A percentile compares a stretch with the other conserved stretches of the same genome.
These are phyloP conservation scores for Mrakia blollopis DNA, from an alignment of 768 basidiomycete genomes.

Conservation along the genomic window DNA sequence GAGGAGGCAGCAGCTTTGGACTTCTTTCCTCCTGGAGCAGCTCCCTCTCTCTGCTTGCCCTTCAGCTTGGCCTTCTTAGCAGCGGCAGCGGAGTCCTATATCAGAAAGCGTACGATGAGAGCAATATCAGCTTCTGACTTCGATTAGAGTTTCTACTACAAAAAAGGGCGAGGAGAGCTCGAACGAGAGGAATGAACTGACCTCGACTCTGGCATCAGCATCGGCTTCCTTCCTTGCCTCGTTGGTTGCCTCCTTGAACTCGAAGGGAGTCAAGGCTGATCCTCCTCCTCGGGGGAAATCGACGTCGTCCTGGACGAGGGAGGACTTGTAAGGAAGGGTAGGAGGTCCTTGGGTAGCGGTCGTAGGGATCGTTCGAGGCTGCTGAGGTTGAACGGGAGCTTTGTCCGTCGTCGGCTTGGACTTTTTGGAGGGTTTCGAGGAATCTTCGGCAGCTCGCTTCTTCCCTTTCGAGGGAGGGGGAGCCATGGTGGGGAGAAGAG, in stretches of 20 bases:
- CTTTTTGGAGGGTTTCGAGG: slow-evolving; percentile 21
- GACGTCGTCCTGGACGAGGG: slow-evolving; percentile 56
- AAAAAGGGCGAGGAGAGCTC: not conserved
- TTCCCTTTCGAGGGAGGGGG: slow-evolving; percentile 17
- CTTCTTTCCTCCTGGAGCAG: slow-evolving; percentile 42
- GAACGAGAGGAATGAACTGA: slow-evolving; percentile 36
- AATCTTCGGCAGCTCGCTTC: slow-evolving; percentile 27
- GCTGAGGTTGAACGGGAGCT: not conserved
- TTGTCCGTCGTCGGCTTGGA: slow-evolving; percentile 11
- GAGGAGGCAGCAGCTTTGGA: slow-evolving; percentile 39
- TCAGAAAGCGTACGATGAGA: not conserved
- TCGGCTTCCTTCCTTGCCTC: slow-evolving; percentile 83
- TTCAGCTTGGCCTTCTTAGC: slow-evolving; percentile 26
- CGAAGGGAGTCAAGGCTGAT: slow-evolving; percentile 76
- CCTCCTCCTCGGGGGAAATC: slow-evolving; percentile 97
- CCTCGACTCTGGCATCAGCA: slow-evolving; percentile 65
- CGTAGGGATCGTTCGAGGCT: slow-evolving; percentile 4
- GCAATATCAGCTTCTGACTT: not conserved
- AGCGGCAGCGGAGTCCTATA: slow-evolving; percentile 7
- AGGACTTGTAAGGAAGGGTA: slow-evolving; percentile 41
- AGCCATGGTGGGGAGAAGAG: slow-evolving; percentile 4
- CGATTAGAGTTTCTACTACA: not conserved
- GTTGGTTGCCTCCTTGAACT: slow-evolving; percentile 76
- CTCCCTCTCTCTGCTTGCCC: slow-evolving; percentile 26
- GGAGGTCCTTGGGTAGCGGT: slow-evolving; percentile 31